Conservation (phyloP, 805 yeast genomes). For the Hanseniaspora singularis region DNA sequence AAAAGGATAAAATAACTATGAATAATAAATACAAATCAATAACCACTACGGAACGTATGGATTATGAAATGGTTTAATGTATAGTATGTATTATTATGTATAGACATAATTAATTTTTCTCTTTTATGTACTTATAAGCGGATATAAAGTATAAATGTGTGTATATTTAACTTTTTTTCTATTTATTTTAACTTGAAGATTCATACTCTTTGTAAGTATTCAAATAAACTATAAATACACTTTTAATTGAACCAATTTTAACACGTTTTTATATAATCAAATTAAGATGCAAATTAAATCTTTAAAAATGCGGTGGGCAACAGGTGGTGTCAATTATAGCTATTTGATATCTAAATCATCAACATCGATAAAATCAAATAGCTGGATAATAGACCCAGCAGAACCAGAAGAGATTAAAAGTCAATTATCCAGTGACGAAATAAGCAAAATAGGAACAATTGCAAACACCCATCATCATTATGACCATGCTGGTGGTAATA, state of each 20-base stretch:
- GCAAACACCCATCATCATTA: conserved; percentile 94
- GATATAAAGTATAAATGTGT: too few relatives aligned
- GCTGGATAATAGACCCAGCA: conserved; percentile 91
- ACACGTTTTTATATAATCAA: too few relatives aligned
- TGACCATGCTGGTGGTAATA: conserved; percentile 88
- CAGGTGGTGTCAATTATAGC: conserved; percentile 76
- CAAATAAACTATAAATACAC: too few relatives aligned
- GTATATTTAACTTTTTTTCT: too few relatives aligned
- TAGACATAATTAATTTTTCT: too few relatives aligned
- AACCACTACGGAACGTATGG: not conserved
- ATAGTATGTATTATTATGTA: too few relatives aligned
- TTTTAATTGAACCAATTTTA: too few relatives aligned
- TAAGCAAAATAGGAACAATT: conserved; percentile 51
- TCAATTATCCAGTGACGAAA: conserved; percentile 30
- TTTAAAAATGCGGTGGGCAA: conserved; percentile 90
- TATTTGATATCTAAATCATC: conserved; percentile 54
- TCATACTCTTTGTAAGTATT: too few relatives aligned
- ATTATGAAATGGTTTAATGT: conserved; percentile 10
- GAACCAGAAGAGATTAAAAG: conserved; percentile 60
- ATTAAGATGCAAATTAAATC: conserved; percentile 68
- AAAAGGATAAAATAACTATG: not conserved
- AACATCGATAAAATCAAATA: conserved; percentile 36
- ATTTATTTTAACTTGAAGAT: too few relatives aligned
- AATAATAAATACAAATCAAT: not conserved
- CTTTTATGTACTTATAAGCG: too few relatives aligned